Evolutionary conservation across 768 basidiomycete genomes (phyloP).

Genomic region (Lactarius psammicola): DNA sequence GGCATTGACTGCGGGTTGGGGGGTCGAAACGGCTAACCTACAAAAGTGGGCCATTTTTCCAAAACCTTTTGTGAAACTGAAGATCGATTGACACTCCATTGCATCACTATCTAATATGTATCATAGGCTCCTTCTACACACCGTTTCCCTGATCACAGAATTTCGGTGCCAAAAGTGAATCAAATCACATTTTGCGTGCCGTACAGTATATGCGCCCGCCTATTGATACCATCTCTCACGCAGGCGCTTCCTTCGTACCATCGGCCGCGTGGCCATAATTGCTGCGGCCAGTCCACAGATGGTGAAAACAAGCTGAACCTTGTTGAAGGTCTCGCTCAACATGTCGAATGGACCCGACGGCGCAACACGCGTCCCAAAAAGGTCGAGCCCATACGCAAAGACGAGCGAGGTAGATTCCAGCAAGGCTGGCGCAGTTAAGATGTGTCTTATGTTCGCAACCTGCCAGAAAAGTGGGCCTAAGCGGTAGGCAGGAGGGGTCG

Average conservation of each 20-base stretch:
- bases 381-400: slow-evolving; percentile 82
- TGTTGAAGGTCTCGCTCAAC: slow-evolving; percentile 90
- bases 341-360: slow-evolving; percentile 93
- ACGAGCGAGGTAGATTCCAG: slow-evolving; percentile 92
- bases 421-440: slow-evolving; percentile 77
- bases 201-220: not conserved
- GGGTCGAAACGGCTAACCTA: not conserved
- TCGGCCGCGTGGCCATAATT: slow-evolving; percentile 79
- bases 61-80: not conserved
- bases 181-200: not conserved
- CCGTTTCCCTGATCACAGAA: not conserved
- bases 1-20: not conserved
- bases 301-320: slow-evolving; percentile 83
- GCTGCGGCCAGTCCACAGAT: slow-evolving; percentile 67
- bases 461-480: slow-evolving; percentile 33
- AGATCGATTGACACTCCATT: not conserved
- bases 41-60: not conserved
- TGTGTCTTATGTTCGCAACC: slow-evolving; percentile 66
- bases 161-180: not conserved
- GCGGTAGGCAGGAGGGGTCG: not conserved
- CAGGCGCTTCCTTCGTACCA: slow-evolving; percentile 67
- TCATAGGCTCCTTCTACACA: not conserved
- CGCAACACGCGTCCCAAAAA: slow-evolving; percentile 82
- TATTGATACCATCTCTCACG: slow-evolving; percentile 72
- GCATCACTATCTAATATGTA: not conserved